Percentiles rank a stretch among this genome's conserved stretches.
Evolutionary conservation across 2,329 filamentous ascomycete genomes (phyloP).

Genomic region (Trichoderma asperellum): DNA sequence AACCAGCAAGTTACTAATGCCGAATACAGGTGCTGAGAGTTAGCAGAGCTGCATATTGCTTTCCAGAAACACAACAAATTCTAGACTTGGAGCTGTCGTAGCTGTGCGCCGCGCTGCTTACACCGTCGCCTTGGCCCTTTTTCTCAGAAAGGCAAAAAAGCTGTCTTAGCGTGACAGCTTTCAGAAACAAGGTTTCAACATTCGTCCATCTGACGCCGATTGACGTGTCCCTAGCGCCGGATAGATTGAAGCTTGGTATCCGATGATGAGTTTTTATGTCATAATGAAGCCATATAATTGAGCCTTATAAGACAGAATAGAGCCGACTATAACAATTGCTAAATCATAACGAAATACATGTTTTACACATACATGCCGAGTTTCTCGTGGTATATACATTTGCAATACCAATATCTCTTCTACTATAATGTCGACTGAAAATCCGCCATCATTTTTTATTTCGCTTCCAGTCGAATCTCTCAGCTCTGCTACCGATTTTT

Average conservation of each 20-base stretch:
- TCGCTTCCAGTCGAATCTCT: conserved; percentile 17
- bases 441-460: conserved; percentile 25
- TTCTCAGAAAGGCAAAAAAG: conserved; percentile 1
- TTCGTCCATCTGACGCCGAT: background rate
- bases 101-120: background rate
- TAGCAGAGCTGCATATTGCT: background rate
- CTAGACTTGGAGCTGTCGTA: background rate
- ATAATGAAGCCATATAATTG: background rate
- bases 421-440: background rate
- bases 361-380: background rate
- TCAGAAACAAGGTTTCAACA: conserved; percentile 8
- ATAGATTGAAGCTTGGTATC: background rate
- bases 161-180: conserved; percentile 8
- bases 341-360: background rate
- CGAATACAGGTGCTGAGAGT: background rate
- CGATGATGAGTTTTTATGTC: conserved; percentile 25
- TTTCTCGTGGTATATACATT: background rate
- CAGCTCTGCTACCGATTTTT: conserved; percentile 27
- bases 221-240: background rate
- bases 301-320: background rate
- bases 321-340: background rate
- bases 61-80: background rate
- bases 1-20: background rate
- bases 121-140: background rate
- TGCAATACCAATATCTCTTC: background rate